A percentile compares a stretch with the other conserved stretches of the same genome.
Conservation (phyloP, 768 basidiomycete genomes). For the Pleurotus giganteus region DNA sequence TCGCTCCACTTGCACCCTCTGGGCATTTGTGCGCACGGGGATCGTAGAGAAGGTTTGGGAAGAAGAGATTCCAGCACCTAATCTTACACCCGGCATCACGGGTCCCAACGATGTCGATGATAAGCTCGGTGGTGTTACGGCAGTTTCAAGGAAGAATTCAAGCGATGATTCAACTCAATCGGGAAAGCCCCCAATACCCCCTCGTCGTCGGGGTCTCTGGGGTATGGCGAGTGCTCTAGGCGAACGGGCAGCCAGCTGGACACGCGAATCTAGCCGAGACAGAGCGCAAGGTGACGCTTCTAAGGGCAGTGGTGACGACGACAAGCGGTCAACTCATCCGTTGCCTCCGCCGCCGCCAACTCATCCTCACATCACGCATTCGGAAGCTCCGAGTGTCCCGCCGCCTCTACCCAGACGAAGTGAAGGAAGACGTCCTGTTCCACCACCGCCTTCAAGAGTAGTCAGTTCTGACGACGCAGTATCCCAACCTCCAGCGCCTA, state of each 20-base stretch:
- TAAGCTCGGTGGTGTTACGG: not conserved
- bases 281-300: constrained; percentile 26
- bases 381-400: constrained; percentile 25
- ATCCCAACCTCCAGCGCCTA: not conserved
- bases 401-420: constrained; percentile 55
- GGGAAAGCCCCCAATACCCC: constrained; percentile 61
- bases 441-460: not conserved
- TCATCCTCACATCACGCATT: constrained; percentile 22
- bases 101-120: constrained; percentile 17
- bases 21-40: constrained; percentile 83
- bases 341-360: constrained; percentile 31
- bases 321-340: constrained; percentile 19
- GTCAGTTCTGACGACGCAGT: not conserved
- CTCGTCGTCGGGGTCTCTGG: constrained; percentile 63
- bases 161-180: constrained; percentile 7
- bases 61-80: constrained; percentile 53
- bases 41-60: constrained; percentile 89
- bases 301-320: constrained; percentile 17
- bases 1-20: constrained; percentile 84
- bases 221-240: constrained; percentile 64
- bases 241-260: constrained; percentile 59
- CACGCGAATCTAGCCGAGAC: constrained; percentile 33
- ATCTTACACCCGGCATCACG: constrained; percentile 30
- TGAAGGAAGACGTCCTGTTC: constrained; percentile 26
- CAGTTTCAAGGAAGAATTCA: constrained; percentile 1